Evolutionary conservation across 495 filamentous ascomycete species (phyloP).

Genomic region (Neurospora sp.): DNA sequence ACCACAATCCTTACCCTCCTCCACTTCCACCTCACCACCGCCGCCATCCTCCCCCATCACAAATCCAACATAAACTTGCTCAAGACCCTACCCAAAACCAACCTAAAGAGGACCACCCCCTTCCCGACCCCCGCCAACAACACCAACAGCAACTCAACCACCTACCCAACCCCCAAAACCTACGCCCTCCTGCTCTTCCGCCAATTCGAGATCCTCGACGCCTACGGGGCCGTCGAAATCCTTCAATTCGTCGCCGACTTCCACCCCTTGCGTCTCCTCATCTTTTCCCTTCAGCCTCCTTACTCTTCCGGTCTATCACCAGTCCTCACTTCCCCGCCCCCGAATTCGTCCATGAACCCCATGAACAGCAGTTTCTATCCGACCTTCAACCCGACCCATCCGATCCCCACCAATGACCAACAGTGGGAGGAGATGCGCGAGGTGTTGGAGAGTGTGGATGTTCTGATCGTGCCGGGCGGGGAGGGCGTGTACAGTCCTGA

Average conservation of each 20-base stretch:
- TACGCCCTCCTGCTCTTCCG: constrained; percentile 19
- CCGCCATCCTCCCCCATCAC: background rate
- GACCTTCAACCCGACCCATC: constrained; percentile 41
- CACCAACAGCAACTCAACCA: background rate
- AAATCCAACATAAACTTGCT: background rate
- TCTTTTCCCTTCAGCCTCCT: constrained; percentile 22
- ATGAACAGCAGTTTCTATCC: constrained; percentile 23
- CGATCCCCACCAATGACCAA: constrained; percentile 18
- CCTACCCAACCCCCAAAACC: background rate
- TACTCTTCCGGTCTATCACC: constrained; percentile 25
- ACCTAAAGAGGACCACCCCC: background rate
- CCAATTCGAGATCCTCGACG: constrained; percentile 28
- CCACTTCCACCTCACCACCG: background rate
- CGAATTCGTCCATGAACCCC: constrained; percentile 3
- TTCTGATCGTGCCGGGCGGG: constrained; percentile 50
- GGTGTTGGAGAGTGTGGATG: constrained; percentile 31
- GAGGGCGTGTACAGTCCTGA: background rate
- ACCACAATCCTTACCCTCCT: background rate
- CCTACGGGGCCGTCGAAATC: constrained; percentile 46
- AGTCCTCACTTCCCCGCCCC: constrained; percentile 25
- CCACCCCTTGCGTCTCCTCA: constrained; percentile 24
- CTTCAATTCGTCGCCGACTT: constrained; percentile 38
- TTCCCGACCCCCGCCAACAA: background rate
- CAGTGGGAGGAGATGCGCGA: background rate
- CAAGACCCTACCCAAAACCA: background rate